Base-by-base conservation (phyloP, 805 yeast genomes). In the Lipomyces yamanashiensis region DNA sequence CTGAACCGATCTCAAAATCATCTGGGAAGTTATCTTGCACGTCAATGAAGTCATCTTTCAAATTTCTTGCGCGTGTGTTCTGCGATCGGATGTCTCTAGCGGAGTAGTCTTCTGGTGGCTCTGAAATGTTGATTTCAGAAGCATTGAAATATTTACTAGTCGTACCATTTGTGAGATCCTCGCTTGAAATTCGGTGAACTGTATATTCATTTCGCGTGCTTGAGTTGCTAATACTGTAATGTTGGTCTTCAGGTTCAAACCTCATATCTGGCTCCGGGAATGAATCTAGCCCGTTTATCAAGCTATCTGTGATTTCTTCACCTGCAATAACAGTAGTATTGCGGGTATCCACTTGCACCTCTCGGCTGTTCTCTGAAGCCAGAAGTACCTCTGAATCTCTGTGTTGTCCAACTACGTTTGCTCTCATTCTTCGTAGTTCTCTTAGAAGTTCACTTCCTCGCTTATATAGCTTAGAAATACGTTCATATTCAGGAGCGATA, bases 401-500 rank as follows among this genome's bases (percentile, higher is more conserved):
- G 7, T 13, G 19, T 28, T 34, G 33, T 40, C 17, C 6, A 9
- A 53, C 56, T 8, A 17, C 36, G 4, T 33, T 23, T 15, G 52
- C 41, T 10, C 36, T 34, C 13, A 17, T 23, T 17, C 37, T 49
- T 28, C 53, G 44, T 1, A 55, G 19, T 12, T 59, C 45, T 15
- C 21, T 45, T 10, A 59, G 28, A 2, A 58, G 21, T 28, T 36
- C 48, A 17, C n/a, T 39, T 9, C 67, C 52, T 2, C 59, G 59
- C 21, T 37, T 39, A 41, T 53, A 59, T 10, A 66, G 49, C n/a
- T 23, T 48, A n/a, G 34, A 48, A 21, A 54, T 37, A 10, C 64
- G 64, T 12, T 53, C 59, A 17, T 41, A 59, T 34, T 63, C 62
- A 1, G 64, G 58, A n/a, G 37, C 39, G 9, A 64, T 45, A 15